Evolutionary conservation across 257 asterid genomes (phyloP), one percentile per base, ranked within the genome.

Genomic region (Solanum habrochaites): DNA sequence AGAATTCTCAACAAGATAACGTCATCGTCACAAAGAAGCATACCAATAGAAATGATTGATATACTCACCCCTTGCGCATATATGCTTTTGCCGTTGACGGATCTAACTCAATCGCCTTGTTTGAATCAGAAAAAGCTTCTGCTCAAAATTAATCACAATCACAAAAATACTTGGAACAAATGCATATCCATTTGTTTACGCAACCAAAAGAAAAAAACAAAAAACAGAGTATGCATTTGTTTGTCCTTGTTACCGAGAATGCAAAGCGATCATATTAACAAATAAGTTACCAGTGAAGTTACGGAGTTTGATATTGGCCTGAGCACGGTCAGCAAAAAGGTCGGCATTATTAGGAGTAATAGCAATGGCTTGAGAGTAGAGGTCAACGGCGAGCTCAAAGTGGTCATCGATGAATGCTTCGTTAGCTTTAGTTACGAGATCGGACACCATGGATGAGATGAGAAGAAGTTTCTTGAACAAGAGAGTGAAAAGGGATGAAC

Each of bases 361-460:
- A 21, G 89, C 85, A 86, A 97, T 96, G 90, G 98, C 99, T 88
- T 94, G 98, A 67, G 99, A 83, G 91, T 95, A 96, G 75, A 97
- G 98, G 93, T 96, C 98, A 95, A 94, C 94, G 92, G 99, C 99
- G 3, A 96, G 93, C 47, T 96, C 98, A 91, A 97, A 97, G 93
- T 94, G 97, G 93, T 97, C 99, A 32, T 97, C 99, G 52, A 97
- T 96, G 90, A 96, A 97, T 71, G 99, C 99, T 40, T 93, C 98
- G 70, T 91, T 93, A 10, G 98, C 99, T 93, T 88, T 93, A 10
- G 90, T 83, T 91, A 92, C 98, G 90, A 97, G 97, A 97, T 94
- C 99, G 90, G 94, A 88, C 91, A 96, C 96, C 98, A 95, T 95
- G 86, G 93, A 81, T 58, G 49, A 69, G 23, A n/a, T 20, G 37